Base-by-base conservation (phyloP, 2,329 filamentous ascomycete species). In the Aspergillus fumigatus region DNA sequence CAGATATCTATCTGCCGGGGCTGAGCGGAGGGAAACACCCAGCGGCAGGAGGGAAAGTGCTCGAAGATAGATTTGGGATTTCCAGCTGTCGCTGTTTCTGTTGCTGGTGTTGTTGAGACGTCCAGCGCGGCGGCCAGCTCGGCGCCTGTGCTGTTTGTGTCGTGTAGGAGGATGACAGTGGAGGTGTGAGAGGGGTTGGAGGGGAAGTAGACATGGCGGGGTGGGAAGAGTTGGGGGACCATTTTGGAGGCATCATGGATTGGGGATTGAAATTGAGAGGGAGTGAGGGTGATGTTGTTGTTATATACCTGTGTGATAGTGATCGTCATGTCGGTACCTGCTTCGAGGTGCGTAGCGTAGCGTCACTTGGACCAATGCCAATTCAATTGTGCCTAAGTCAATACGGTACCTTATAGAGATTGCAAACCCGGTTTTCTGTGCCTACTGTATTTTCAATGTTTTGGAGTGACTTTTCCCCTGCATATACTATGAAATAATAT, bases 151-250 rank as follows among this genome's bases (percentile, higher is more conserved):
- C 50, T 52, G 50, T 40, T 23, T 11, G 21, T 27, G 29, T 40
- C 50, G 21, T 52, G 50, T 5, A 52, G 50, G 29, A 52, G 29
- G 38, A 52, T 41, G 50, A 52, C 21, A 35, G 50, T 52, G 19
- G 4, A 41, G 19, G 50, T 41, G 25, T 52, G 50, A 10, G 17
- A 14, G 10, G 50, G 50, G 17, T 11, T 52, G 19, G 50, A 52
- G 29, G 50, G 50, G 50, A 52, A 52, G 50, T 52, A 52, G 38
- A 52, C 50, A 25, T 52, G 38, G 32, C 50, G 50, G 17, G 50
- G 50, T n/a, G 50, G 50, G 26, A 52, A 52, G 19, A 52, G 50
- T 11, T 52, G 38, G 21, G 43, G 21, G 35, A 43, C 50, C 50
- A 52, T 52, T 10, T 11, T 40, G 49, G 49, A 23, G 23, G 14